Conservation (phyloP, 1,284 basidiomycete genomes). For the Vanrija humicola region DNA sequence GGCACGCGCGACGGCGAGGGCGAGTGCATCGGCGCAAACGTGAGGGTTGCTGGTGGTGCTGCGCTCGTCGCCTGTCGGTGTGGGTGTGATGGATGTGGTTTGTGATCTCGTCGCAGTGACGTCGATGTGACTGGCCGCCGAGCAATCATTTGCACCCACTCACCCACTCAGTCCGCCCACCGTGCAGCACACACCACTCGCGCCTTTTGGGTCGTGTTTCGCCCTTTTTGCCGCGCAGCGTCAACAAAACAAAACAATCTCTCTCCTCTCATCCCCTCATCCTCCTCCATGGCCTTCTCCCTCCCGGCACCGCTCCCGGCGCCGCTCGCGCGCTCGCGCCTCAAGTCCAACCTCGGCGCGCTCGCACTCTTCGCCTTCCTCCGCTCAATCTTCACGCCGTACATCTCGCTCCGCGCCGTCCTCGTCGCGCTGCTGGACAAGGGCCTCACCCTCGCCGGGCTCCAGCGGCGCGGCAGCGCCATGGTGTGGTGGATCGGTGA, state of each 20-base stretch:
- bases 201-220: too few species aligned
- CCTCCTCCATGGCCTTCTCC: neutral
- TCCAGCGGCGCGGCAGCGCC: neutral
- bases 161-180: too few species aligned
- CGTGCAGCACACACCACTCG: too few species aligned
- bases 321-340: conserved; percentile 26
- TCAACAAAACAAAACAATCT: neutral
- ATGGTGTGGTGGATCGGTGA: conserved; percentile 19
- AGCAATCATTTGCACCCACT: too few species aligned
- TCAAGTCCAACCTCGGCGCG: conserved; percentile 38
- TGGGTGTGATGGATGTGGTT: neutral
- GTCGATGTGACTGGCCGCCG: too few species aligned
- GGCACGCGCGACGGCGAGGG: conserved; percentile 8
- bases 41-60: too few species aligned
- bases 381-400: conserved; percentile 34
- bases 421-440: conserved; percentile 21
- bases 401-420: conserved; percentile 22
- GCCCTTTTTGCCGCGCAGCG: too few species aligned
- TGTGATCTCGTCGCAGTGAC: too few species aligned
- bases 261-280: neutral
- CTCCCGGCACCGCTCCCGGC: conserved; percentile 20
- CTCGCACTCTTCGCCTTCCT: conserved; percentile 26
- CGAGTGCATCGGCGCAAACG: conserved; percentile 4
- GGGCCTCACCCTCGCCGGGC: conserved; percentile 3
- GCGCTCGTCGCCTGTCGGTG: neutral